Evolutionary conservation across 257 asterid species (phyloP), one percentile per base, ranked within the genome.

Genomic region (Solanum infundibuliforme): DNA sequence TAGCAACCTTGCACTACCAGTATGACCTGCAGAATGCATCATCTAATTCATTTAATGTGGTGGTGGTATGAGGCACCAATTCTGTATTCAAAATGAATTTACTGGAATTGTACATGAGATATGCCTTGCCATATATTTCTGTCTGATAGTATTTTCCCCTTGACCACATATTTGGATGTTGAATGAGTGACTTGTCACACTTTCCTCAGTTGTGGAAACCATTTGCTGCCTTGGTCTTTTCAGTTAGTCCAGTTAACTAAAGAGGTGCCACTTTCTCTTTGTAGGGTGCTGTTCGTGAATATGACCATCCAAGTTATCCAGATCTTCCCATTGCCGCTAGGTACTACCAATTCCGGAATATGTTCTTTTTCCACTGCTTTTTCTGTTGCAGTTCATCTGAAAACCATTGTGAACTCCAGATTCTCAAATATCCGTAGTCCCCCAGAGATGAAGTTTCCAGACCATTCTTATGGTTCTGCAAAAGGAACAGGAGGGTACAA

Each of bases 281-380:
- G 86, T 92, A 95, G 98, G 97, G 89, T 84, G 91, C 90, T 90
- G 86, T 87, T 86, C 92, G 89, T 88, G 98, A 92, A 83, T 93
- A 89, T 87, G 94, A 92, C 69, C 89, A 90, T 89, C 93, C 95
- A 79, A 87, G 93, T 71, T 94, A 89, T 91, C 91, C 88, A 38
- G 92, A 52, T 87, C 95, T 91, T 90, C 91, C 95, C 87, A 91
- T 83, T 76, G 87, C 91, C 69, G 79, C 92, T 79, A 89, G 98
- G 98, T 94, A 95, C 89, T 88, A 83, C 79, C n/a, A 39, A 46
- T 75, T 83, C 75, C 83, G 84, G 23, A 58, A 55, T 21, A 35
- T 7, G n/a, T 29, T 72, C 69, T 60, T 86, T 62, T 46, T 39
- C 36, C 18, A 29, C 21, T 85, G 46, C 43, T 68, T 85, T 68